These are phyloP conservation scores for Heterobasidion parviporum DNA, from an alignment of 1,284 basidiomycete genomes.

Conservation along the genomic window DNA sequence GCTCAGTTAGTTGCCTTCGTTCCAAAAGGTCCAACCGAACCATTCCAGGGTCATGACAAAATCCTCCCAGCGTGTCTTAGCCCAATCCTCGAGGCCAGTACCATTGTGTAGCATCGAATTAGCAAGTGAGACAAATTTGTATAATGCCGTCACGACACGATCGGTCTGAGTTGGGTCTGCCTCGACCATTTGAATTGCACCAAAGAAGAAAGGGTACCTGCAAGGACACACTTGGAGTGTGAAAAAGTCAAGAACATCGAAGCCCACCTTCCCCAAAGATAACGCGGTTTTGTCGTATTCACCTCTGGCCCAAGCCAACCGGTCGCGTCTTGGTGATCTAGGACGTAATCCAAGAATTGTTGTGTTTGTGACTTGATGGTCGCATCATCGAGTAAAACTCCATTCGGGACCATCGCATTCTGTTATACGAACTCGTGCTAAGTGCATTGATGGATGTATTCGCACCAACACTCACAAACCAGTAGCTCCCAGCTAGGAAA, in stretches of 20 bases:
- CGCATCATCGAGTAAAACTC: constrained; percentile 35
- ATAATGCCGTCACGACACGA: constrained; percentile 35
- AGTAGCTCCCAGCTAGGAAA: constrained; percentile 43
- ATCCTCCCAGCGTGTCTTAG: constrained; percentile 49
- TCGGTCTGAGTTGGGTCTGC: constrained; percentile 33
- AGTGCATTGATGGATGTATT: background rate
- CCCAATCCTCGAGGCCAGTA: constrained; percentile 44
- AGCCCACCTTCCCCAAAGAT: constrained; percentile 44
- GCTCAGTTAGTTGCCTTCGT: no score
- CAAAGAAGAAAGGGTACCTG: constrained; percentile 49
- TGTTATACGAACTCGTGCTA: constrained; percentile 10
- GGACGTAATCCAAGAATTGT: constrained; percentile 44
- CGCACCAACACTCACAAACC: constrained; percentile 37
- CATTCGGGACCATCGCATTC: constrained; percentile 49
- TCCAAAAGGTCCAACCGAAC: constrained; percentile 18
- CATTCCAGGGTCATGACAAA: constrained; percentile 47
- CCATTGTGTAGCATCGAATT: constrained; percentile 47
- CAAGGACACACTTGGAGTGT: background rate
- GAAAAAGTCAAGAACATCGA: background rate
- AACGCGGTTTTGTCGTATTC: constrained; percentile 41
- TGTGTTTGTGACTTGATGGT: constrained; percentile 39
- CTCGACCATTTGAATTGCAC: constrained; percentile 47
- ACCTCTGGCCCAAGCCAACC: constrained; percentile 56
- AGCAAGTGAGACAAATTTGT: constrained; percentile 46
- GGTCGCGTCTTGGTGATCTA: constrained; percentile 43